These are phyloP conservation scores for Mrakiaceae sp. DNA, from an alignment of 1,284 basidiomycete genomes.

Conservation along the genomic window DNA sequence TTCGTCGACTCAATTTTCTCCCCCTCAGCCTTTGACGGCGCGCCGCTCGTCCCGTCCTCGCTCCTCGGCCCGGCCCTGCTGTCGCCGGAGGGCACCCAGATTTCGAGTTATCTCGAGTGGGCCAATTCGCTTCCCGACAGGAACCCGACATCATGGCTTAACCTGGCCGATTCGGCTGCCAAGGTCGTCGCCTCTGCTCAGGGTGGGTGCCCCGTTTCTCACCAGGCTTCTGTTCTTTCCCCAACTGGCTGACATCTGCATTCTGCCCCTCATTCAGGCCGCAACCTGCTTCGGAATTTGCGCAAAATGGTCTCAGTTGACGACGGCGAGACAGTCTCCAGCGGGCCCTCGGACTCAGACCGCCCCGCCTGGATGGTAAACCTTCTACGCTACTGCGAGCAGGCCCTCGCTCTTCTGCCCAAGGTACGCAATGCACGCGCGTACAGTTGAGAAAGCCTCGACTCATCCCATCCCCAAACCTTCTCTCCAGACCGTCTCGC, in stretches of 20 bases:
- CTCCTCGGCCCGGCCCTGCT: conserved; percentile 63
- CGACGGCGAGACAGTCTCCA: conserved; percentile 63
- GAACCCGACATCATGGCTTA: conserved; percentile 85
- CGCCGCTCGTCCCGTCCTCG: conserved; percentile 53
- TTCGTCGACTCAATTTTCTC: conserved; percentile 86
- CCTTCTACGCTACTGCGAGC: conserved; percentile 61
- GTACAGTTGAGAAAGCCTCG: no score
- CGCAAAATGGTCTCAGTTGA: conserved; percentile 84
- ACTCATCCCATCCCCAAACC: no score
- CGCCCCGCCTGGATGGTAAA: conserved; percentile 89
- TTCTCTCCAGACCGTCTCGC: conserved; percentile 13
- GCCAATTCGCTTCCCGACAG: conserved; percentile 72
- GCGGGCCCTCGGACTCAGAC: conserved; percentile 44
- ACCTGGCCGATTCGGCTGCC: conserved; percentile 79
- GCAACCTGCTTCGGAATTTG: conserved; percentile 67
- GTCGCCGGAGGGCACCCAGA: conserved; percentile 79
- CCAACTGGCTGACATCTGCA: conserved; percentile 6
- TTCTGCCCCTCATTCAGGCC: conserved; percentile 44
- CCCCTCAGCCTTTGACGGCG: conserved; percentile 62
- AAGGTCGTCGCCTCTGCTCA: conserved; percentile 79
- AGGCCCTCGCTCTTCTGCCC: conserved; percentile 70
- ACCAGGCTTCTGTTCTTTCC: not conserved
- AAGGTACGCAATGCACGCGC: conserved; percentile 40
- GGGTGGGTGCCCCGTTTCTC: conserved; percentile 43
- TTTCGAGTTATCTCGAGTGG: conserved; percentile 82